These are phyloP conservation scores for Pichia sp. DNA, from an alignment of 1,139 yeast species.

Conservation along the genomic window DNA sequence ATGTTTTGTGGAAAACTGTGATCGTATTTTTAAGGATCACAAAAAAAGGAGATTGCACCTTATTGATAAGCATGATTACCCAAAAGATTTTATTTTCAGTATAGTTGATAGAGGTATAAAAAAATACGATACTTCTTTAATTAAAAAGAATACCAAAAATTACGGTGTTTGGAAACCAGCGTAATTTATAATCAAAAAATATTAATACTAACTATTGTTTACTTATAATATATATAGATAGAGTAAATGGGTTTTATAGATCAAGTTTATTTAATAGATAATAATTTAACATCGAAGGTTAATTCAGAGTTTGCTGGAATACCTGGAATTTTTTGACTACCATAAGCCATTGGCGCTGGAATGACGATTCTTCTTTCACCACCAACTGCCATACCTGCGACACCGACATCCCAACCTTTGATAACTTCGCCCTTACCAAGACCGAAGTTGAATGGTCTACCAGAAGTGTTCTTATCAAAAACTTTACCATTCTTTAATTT, in stretches of 20 bases:
- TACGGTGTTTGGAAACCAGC: conserved; percentile 19
- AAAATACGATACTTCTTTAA: conserved; percentile 23
- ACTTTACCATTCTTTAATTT: conserved; percentile 94
- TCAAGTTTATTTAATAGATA: conserved; percentile 78
- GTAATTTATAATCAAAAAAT: background rate
- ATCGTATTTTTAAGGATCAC: conserved; percentile 31
- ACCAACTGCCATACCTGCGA: conserved; percentile 97
- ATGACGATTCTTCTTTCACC: conserved; percentile 98
- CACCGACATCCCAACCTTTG: conserved; percentile 98
- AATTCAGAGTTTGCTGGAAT: conserved; percentile 95
- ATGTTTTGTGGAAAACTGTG: conserved; percentile 40
- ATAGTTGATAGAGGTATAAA: conserved; percentile 33
- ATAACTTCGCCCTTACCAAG: conserved; percentile 98
- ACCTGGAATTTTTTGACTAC: conserved; percentile 90
- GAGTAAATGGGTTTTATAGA: background rate
- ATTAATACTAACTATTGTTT: background rate
- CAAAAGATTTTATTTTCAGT: conserved; percentile 37
- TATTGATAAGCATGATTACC: conserved; percentile 46
- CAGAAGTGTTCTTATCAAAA: conserved; percentile 94
- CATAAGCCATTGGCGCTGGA: conserved; percentile 96
- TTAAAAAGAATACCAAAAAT: conserved; percentile 18
- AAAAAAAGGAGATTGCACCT: conserved; percentile 41
- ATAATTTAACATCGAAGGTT: conserved; percentile 92
- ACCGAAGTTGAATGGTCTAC: conserved; percentile 88
- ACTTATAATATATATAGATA: background rate